phyloP scores from a whole-genome alignment of 441 rosid species.

The Raphanus hybrid region DNA sequence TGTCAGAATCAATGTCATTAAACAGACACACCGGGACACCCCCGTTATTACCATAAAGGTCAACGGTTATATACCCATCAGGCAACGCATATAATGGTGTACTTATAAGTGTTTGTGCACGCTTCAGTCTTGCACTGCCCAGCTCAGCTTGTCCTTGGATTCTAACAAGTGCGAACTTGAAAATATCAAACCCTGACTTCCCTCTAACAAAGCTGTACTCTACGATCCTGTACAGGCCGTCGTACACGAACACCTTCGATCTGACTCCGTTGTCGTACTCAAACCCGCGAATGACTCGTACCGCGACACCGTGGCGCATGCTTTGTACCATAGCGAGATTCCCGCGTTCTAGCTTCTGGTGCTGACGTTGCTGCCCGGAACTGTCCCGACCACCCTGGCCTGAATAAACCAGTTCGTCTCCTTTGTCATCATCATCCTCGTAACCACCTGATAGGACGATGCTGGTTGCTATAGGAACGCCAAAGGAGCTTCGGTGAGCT shows the following conservation, averaged over 20 bases:
- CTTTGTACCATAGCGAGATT: slow-evolving; percentile 87
- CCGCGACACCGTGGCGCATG: slow-evolving; percentile 76
- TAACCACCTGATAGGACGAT: slow-evolving; percentile 83
- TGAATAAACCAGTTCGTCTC: slow-evolving; percentile 67
- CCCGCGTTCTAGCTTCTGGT: slow-evolving; percentile 85
- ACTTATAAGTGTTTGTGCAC: slow-evolving; percentile 57
- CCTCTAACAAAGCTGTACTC: slow-evolving; percentile 75
- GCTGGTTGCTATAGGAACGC: slow-evolving; percentile 86
- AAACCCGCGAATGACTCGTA: slow-evolving; percentile 81
- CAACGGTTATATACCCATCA: slow-evolving; percentile 66
- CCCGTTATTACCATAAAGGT: slow-evolving; percentile 64
- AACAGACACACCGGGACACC: slow-evolving; percentile 60
- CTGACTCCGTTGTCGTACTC: slow-evolving; percentile 55
- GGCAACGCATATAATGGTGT: slow-evolving; percentile 62
- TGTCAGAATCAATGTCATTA: slow-evolving; percentile 76
- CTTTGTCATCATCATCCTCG: slow-evolving; percentile 82
- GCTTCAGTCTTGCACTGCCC: slow-evolving; percentile 72
- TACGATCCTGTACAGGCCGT: slow-evolving; percentile 67
- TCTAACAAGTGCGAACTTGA: slow-evolving; percentile 67
- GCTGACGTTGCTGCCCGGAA: slow-evolving; percentile 55
- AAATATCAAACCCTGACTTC: slow-evolving; percentile 85
- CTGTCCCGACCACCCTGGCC: slow-evolving; percentile 95
- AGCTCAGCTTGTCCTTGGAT: slow-evolving; percentile 78
- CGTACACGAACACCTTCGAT: slow-evolving; percentile 77
- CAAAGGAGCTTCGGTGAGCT: slow-evolving; percentile 59